Evolutionary conservation across 1,139 yeast species (phyloP).

Genomic region (Entelexis paramagnoliae): DNA sequence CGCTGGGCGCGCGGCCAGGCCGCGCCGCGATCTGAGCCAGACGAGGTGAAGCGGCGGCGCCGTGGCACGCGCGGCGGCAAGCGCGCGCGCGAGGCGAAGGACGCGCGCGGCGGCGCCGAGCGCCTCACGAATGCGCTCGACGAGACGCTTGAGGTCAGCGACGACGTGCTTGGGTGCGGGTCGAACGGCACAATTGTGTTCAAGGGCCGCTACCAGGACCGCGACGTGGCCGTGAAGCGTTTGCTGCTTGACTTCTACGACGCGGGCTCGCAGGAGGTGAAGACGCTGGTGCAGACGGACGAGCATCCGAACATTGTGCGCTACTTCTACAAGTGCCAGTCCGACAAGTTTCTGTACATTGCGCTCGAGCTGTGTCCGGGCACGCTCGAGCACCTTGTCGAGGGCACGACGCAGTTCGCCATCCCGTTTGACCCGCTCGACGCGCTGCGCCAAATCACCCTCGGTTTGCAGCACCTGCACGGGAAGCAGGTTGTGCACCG

Average conservation of each 20-base stretch:
- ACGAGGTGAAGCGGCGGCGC: slow-evolving; percentile 45
- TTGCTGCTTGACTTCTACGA: slow-evolving; percentile 90
- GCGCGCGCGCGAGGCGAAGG: not conserved
- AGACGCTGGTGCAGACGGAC: slow-evolving; percentile 81
- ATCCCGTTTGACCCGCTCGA: slow-evolving; percentile 35
- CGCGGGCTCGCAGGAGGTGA: slow-evolving; percentile 89
- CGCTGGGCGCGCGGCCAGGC: not conserved
- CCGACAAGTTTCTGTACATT: slow-evolving; percentile 79
- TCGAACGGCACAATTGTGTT: slow-evolving; percentile 95
- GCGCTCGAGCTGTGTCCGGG: slow-evolving; percentile 89
- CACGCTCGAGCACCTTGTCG: slow-evolving; percentile 75
- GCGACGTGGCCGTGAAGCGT: slow-evolving; percentile 93
- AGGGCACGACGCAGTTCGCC: slow-evolving; percentile 31
- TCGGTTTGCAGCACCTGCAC: slow-evolving; percentile 81
- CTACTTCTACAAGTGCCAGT: slow-evolving; percentile 82
- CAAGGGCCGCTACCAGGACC: slow-evolving; percentile 76
- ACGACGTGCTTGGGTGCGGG: slow-evolving; percentile 79
- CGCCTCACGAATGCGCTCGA: not conserved
- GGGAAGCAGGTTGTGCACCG: slow-evolving; percentile 88
- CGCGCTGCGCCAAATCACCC: slow-evolving; percentile 64
- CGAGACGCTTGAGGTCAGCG: slow-evolving; percentile 45
- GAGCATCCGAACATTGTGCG: slow-evolving; percentile 93
- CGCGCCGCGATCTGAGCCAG: not conserved
- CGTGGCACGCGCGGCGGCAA: slow-evolving; percentile 59
- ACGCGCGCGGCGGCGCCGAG: not conserved